Evolutionary conservation across 768 basidiomycete genomes (phyloP).

Genomic region (Tricholoma matsutake): DNA sequence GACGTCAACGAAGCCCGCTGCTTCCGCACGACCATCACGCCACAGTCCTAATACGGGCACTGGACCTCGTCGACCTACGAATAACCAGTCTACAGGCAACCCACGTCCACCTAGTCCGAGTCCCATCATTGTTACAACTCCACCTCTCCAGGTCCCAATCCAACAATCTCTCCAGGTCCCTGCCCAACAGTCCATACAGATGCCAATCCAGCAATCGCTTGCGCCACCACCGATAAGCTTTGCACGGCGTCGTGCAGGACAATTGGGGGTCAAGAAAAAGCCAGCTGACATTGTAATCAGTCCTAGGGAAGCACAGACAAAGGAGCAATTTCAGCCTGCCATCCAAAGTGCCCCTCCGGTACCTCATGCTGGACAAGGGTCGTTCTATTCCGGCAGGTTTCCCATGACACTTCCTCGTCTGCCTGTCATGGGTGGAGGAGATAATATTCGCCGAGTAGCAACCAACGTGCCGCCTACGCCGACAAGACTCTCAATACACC

Average conservation of each 20-base stretch:
- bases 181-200: slow-evolving; percentile 23
- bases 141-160: slow-evolving; percentile 21
- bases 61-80: slow-evolving; percentile 26
- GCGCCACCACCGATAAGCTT: slow-evolving; percentile 76
- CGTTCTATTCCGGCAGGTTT: slow-evolving; percentile 43
- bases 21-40: slow-evolving; percentile 28
- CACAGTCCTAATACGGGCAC: slow-evolving; percentile 36
- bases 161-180: slow-evolving; percentile 23
- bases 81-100: slow-evolving; percentile 16
- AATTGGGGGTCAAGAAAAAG: slow-evolving; percentile 62
- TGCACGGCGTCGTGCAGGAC: slow-evolving; percentile 68
- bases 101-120: slow-evolving; percentile 34
- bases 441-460: slow-evolving; percentile 46
- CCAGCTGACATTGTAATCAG: slow-evolving; percentile 80
- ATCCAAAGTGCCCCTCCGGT: slow-evolving; percentile 79
- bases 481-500: slow-evolving; percentile 54
- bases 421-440: slow-evolving; percentile 44
- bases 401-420: slow-evolving; percentile 68
- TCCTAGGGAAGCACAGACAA: slow-evolving; percentile 53
- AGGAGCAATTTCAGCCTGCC: slow-evolving; percentile 57
- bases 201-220: slow-evolving; percentile 38
- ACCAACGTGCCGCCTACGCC: slow-evolving; percentile 72
- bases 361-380: slow-evolving; percentile 44
- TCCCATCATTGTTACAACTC: slow-evolving; percentile 25
- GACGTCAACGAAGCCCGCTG: slow-evolving; percentile 21